Evolutionary conservation across 2,329 filamentous ascomycete genomes (phyloP).

Genomic region (Aspergillus pseudotamarii): DNA sequence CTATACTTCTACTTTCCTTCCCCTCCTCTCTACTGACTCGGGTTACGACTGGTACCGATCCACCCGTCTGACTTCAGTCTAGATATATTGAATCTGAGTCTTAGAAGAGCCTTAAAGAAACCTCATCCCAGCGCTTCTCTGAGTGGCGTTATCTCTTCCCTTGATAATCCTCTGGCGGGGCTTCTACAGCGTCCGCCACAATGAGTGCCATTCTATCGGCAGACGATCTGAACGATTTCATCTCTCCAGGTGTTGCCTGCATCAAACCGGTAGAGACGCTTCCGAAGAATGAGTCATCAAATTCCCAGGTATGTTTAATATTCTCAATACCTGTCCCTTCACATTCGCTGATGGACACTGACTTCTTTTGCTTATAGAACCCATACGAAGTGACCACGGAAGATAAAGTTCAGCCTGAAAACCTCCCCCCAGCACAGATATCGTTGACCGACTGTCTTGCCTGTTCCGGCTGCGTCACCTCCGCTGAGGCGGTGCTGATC

Average conservation of each 20-base stretch:
- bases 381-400: conserved; percentile 90
- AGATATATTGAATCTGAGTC: background rate
- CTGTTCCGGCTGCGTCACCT: conserved; percentile 96
- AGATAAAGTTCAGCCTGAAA: conserved; percentile 65
- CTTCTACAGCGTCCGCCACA: conserved; percentile 31
- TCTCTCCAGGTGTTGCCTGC: conserved; percentile 93
- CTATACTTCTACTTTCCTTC: conserved; percentile 4
- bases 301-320: conserved; percentile 43
- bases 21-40: background rate
- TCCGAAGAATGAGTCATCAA: conserved; percentile 61
- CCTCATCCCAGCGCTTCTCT: background rate
- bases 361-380: conserved; percentile 45
- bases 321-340: conserved; percentile 4
- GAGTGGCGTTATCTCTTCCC: conserved; percentile 10
- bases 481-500: conserved; percentile 94
- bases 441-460: conserved; percentile 96
- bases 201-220: conserved; percentile 98
- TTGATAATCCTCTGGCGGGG: conserved; percentile 15
- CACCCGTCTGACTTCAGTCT: background rate
- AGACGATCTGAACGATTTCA: conserved; percentile 98
- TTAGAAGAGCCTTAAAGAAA: background rate
- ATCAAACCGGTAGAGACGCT: conserved; percentile 97
- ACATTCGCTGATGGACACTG: conserved; percentile 17
- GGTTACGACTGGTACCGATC: background rate
- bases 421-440: conserved; percentile 79